These are phyloP conservation scores for Medicago lupulina DNA, from an alignment of 306 rosid genomes.

Conservation along the genomic window DNA sequence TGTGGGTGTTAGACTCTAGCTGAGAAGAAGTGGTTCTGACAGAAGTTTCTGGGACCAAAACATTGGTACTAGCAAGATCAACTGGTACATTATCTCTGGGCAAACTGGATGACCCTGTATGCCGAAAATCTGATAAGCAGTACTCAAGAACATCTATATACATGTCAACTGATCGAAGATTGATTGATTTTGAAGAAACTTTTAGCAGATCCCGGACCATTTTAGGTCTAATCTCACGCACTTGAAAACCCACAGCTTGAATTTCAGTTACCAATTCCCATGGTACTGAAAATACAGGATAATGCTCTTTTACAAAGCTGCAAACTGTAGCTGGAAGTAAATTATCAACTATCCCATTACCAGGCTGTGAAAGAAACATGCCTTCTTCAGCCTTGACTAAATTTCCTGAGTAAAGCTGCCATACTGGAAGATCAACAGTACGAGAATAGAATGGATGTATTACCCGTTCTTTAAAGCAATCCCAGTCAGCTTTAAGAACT, in stretches of 20 bases:
- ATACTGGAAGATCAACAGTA: conserved; percentile 84
- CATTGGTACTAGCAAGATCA: conserved; percentile 44
- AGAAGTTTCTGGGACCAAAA: conserved; percentile 46
- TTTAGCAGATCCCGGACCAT: conserved; percentile 91
- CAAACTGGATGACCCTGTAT: conserved; percentile 50
- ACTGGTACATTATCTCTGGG: conserved; percentile 45
- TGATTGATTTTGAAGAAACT: conserved; percentile 66
- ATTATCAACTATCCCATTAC: conserved; percentile 73
- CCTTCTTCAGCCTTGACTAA: conserved; percentile 97
- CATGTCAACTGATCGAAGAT: conserved; percentile 81
- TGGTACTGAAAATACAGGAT: conserved; percentile 97
- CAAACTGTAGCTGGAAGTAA: conserved; percentile 96
- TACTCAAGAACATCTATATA: conserved; percentile 95
- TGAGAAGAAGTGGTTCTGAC: conserved; percentile 55
- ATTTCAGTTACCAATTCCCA: conserved; percentile 95
- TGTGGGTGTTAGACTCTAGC: conserved; percentile 50
- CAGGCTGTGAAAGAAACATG: conserved; percentile 99
- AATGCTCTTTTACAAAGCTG: conserved; percentile 95
- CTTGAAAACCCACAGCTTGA: conserved; percentile 79
- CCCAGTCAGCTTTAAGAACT: conserved; percentile 81
- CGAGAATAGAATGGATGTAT: conserved; percentile 90
- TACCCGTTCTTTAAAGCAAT: conserved; percentile 72
- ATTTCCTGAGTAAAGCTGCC: conserved; percentile 98
- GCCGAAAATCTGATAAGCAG: conserved; percentile 85
- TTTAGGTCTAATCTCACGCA: conserved; percentile 89